Evolutionary conservation across 1,284 basidiomycete species (phyloP), one percentile per base, ranked within the genome.

Genomic region (Boletus nobilissimus): DNA sequence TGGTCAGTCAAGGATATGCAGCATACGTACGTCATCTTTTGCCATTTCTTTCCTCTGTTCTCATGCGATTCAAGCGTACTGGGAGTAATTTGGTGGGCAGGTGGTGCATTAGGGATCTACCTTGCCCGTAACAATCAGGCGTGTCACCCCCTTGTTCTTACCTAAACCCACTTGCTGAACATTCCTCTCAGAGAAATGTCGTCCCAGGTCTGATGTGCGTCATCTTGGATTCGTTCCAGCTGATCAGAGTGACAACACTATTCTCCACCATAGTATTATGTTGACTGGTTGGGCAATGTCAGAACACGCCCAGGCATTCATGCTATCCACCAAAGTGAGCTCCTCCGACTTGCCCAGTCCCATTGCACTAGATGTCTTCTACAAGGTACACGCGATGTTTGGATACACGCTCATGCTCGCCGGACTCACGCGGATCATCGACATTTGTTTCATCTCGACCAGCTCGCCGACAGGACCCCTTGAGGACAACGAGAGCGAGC

Each of bases 281-380:
- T 88, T 98, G 77, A 98, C 97, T 0, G 97, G 97, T 5, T 99
- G 96, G 95, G 97, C 95, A 0, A 98, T 99, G 96, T 95, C 95
- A 8, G 94, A 95, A 62, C 97, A 99, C 81, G 92, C 92, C 5
- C 97, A 99, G 87, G 92, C 91, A 18, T 88, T 97, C 72, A 94
- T 93, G 92, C 89, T 97, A 68, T 96, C 95, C 2, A 95, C 96
- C 5, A 94, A 93, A 88, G 95, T 95, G 40, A 79, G 80, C 65
- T 48, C 22, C 72, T 57, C 48, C 38, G 34, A 60, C n/a, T 48
- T 22, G 34, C 70, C 9, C 18, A 48, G 72, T 57, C 8, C 11
- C 34, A 48, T 76, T 70, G 11, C 34, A 51, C 65, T 79, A 82
- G 70, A 79, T 64, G 6, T 81, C 65, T 32, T 24, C 40, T 60